These are phyloP conservation scores for Candida easanensis DNA, from an alignment of 805 yeast species.

Conservation along the genomic window DNA sequence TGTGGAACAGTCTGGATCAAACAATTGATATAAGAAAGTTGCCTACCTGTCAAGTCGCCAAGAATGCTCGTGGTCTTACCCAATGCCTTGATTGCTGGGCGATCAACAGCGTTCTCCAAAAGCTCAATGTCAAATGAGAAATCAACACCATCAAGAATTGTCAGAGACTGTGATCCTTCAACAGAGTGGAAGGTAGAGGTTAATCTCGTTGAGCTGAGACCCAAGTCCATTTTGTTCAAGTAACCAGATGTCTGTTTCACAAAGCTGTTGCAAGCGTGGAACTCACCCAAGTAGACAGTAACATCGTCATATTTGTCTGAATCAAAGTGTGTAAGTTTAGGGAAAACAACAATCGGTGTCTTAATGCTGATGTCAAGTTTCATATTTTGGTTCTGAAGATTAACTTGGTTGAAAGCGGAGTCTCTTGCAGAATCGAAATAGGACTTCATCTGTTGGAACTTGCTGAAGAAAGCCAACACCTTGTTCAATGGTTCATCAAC, in stretches of 20 bases:
- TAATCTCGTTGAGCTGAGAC: constrained; percentile 70
- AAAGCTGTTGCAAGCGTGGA: constrained; percentile 66
- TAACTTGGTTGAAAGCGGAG: constrained; percentile 83
- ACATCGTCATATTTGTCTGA: constrained; percentile 52
- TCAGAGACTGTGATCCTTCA: constrained; percentile 39
- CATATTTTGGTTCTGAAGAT: constrained; percentile 54
- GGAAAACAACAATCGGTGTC: constrained; percentile 85
- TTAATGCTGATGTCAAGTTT: constrained; percentile 68
- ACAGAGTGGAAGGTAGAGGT: constrained; percentile 56
- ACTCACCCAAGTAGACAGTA: constrained; percentile 78
- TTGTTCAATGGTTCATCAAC: constrained; percentile 77
- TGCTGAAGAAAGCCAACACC: constrained; percentile 62
- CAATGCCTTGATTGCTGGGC: constrained; percentile 48
- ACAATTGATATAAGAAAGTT: constrained; percentile 54
- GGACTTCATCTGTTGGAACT: constrained; percentile 80
- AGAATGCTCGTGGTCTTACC: constrained; percentile 65
- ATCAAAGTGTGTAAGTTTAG: constrained; percentile 47
- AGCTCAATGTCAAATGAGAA: constrained; percentile 58
- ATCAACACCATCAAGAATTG: constrained; percentile 66
- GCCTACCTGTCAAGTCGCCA: constrained; percentile 69
- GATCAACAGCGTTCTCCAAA: constrained; percentile 36
- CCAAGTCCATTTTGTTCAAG: constrained; percentile 60
- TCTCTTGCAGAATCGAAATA: constrained; percentile 88
- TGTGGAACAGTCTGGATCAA: constrained; percentile 53
- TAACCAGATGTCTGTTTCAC: constrained; percentile 28